Base-by-base conservation (phyloP, 768 basidiomycete species). In the Lactifluus subvellereus region DNA sequence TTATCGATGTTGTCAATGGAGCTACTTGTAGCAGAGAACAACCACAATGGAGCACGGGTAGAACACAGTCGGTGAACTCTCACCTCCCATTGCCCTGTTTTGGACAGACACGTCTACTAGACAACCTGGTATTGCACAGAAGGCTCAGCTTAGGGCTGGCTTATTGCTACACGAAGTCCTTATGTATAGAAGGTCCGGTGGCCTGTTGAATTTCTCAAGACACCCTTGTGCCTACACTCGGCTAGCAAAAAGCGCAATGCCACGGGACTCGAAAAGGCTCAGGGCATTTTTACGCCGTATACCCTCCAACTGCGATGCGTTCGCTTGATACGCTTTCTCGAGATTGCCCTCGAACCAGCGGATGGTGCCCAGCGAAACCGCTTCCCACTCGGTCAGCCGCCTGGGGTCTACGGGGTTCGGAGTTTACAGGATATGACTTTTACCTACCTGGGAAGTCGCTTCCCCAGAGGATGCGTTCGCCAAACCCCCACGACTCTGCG, bases 371-470 rank as follows among this genome's bases (percentile, higher is more conserved):
- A 64, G 16, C 20, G 67, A 59, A 47, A 68, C 67, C 22, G 67
- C 67, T 68, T 33, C 8, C 16, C 3, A 16, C 33, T 35, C 30
- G 13, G 20, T 55, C 14, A 62, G 61, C 56, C 18, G 5, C 10
- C 32, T 20, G 42, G n/a, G 20, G 40, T 40, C 20, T 2, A 27
- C 20, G 11, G n/a, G 47, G 30, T 4, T 6, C 3, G 35, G 37
- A 37, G 37, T 43, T 50, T 30, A 14, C 11, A 35, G n/a, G 33
- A 16, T 35, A 30, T 47, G n/a, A 38, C 30, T 57, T 30, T 51
- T 16, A 50, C 59, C 67, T 71, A 87, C 89, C 89, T 58, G 89
- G 89, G 69, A 87, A 88, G 72, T 91, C 89, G 16, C 85, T 86
- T 45, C 89, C 89, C 71, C 87, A 89, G 30, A 90, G 73, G 57